Evolutionary conservation across 331 rosid genomes (phyloP).

Genomic region (Phaseolus coccineus): DNA sequence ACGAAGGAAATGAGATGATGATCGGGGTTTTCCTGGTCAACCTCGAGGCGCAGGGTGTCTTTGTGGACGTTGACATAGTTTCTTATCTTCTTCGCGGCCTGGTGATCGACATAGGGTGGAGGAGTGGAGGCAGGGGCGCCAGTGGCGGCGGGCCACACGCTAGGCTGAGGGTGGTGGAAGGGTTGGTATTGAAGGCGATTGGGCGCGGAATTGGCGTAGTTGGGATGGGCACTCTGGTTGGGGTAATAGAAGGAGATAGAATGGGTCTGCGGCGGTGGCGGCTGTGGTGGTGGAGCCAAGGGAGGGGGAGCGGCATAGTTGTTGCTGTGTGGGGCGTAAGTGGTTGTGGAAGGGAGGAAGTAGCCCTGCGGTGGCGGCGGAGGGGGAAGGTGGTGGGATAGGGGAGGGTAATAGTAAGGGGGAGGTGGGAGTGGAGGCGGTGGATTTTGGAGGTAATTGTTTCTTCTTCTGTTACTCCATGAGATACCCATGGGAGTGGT

Average conservation of each 20-base stretch:
- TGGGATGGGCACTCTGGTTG: slow-evolving; percentile 24
- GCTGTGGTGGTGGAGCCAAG: slow-evolving; percentile 36
- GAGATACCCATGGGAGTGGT: slow-evolving; percentile 72
- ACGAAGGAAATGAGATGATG: slow-evolving; percentile 76
- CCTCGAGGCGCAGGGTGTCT: slow-evolving; percentile 65
- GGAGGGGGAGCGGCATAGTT: slow-evolving; percentile 33
- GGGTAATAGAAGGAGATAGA: slow-evolving; percentile 50
- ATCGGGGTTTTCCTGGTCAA: slow-evolving; percentile 73
- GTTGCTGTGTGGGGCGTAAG: slow-evolving; percentile 27
- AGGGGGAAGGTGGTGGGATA: slow-evolving; percentile 43
- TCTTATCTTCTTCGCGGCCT: slow-evolving; percentile 77
- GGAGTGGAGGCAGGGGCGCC: slow-evolving; percentile 44
- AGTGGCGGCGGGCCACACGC: slow-evolving; percentile 54
- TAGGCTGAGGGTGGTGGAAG: slow-evolving; percentile 62
- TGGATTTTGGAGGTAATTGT: slow-evolving; percentile 48
- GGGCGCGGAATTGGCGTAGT: slow-evolving; percentile 35
- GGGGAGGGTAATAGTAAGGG: slow-evolving; percentile 40
- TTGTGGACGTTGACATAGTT: slow-evolving; percentile 82
- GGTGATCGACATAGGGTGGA: slow-evolving; percentile 83
- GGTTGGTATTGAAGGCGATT: slow-evolving; percentile 58
- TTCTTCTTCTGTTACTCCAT: slow-evolving; percentile 69
- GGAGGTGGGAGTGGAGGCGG: slow-evolving; percentile 52
- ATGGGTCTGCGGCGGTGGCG: slow-evolving; percentile 50
- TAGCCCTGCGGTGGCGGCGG: slow-evolving; percentile 44
- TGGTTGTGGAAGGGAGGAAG: slow-evolving; percentile 33